These are phyloP conservation scores for Prunus kanzakura DNA, from an alignment of 306 rosid species.

Conservation along the genomic window DNA sequence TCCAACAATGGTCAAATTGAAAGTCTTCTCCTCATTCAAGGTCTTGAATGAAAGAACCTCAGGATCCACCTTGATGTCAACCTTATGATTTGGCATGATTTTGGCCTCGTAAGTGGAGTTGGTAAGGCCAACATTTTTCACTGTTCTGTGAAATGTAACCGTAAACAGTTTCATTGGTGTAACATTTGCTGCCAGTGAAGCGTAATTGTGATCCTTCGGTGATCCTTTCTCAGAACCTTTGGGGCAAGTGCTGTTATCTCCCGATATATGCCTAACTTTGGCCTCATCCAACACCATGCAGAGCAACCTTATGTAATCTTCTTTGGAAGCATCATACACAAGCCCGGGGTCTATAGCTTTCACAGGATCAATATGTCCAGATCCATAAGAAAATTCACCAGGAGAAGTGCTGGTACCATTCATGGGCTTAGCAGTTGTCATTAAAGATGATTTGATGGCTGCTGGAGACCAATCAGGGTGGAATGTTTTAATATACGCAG, in stretches of 20 bases:
- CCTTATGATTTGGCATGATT: not conserved
- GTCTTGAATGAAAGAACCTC: conserved; percentile 14
- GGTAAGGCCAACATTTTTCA: conserved; percentile 26
- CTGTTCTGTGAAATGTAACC: conserved; percentile 10
- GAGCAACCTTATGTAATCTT: conserved; percentile 19
- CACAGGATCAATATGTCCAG: not conserved
- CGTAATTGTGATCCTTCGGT: conserved; percentile 16
- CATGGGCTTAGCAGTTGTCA: not conserved
- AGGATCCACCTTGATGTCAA: conserved; percentile 14
- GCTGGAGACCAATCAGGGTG: not conserved
- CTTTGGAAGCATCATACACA: conserved; percentile 21
- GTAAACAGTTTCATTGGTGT: not conserved
- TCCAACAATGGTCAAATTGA: conserved; percentile 17
- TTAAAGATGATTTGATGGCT: not conserved
- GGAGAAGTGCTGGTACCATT: not conserved
- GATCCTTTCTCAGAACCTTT: not conserved
- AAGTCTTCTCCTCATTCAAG: conserved; percentile 27
- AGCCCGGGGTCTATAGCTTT: conserved; percentile 25
- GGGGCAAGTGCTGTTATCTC: not conserved
- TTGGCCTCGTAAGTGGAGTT: conserved; percentile 12
- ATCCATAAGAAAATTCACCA: not conserved
- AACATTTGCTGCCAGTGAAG: conserved; percentile 16
- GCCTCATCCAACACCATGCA: not conserved
- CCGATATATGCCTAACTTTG: not conserved
- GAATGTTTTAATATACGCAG: not conserved